Base-by-base conservation (phyloP, 768 basidiomycete genomes). In the Leccinum subgranulosum region DNA sequence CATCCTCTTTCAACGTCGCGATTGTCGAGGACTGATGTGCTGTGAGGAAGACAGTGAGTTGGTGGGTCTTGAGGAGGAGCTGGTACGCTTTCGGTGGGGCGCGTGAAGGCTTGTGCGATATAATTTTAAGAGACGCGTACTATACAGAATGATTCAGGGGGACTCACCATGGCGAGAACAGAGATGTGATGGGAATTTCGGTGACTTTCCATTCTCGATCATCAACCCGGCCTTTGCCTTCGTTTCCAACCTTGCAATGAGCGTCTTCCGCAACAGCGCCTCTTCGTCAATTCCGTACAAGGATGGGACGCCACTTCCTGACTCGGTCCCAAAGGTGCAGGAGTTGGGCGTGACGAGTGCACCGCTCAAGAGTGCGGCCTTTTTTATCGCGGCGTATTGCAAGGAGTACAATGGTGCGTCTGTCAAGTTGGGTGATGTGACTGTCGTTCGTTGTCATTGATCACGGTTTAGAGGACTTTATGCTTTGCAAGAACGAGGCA, bases 341-440 rank as follows among this genome's bases (percentile, higher is more conserved):
- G 97, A 99, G 75, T 75, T 99, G 47, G 96, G 95, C 43, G 81
- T 78, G 46, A 93, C 93, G 1, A 95, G 92, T 63, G 97, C 87
- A 58, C 97, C 96, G 2, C 78, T 98, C 68, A 98, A 98, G 79
- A 92, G 90, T 64, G 94, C 96, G 1, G 89, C 93, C 8, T 98
- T 98, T 84, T 98, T 98, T 77, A 86, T 99, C 71, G 97, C 94
- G 28, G 88, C 90, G 36, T 84, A 92, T 72, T 99, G 96, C 84
- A 93, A 93, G 75, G 91, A 94, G 56, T 96, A 86, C 77, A 98
- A 96, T 76, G 96, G 96, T 98, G 59, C 53, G 89, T n/a, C n/a
- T n/a, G n/a, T n/a, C n/a, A n/a, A n/a, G n/a, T n/a, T n/a, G n/a
- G n/a, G n/a, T n/a, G n/a, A n/a, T n/a, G n/a, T n/a, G 4, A 23